Base-by-base conservation (phyloP, 345 rosid genomes). In the Salix dunnii region DNA sequence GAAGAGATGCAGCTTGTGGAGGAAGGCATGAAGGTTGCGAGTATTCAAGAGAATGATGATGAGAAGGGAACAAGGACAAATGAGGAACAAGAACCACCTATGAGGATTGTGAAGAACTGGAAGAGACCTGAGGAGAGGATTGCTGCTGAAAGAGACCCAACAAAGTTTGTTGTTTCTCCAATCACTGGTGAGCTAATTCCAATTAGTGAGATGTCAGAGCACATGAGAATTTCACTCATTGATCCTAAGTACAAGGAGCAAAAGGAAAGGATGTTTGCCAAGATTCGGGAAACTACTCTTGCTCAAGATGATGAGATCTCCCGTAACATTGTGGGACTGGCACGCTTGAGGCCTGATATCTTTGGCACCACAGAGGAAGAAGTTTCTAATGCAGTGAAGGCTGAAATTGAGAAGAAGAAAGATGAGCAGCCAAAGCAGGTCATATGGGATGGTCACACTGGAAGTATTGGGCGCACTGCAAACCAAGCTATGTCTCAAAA, bases 201-300 rank as follows among this genome's bases (percentile, higher is more conserved):
- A n/a, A 90, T 88, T 64, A 93, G 77, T 70, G 97, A 93, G 89
- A 91, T 93, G 97, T 91, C 97, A 60, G 97, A 93, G 77, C 97
- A 93, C 81, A 93, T 93, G 89, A 83, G 97, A 75, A 91, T 93
- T 72, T 93, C 97, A 28, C 90, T 93, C 23, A 93, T 93, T 48
- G 98, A 93, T 83, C 98, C 98, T 9, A 93, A 93, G 89, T 93
- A 88, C 85, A 93, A 91, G 79, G 98, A 93, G 82, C 98, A 93
- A 83, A 93, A 91, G 77, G 98, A 93, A 72, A 89, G 94, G 80
- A 93, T 93, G 98, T 93, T 93, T 81, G 94, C 97, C 21, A 93
- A 93, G 89, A 87, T 93, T 84, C 88, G 93, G 53, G 97, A 91
- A 85, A 93, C 97, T 64, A 90, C 97, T 42, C 94, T 93, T 85